Percentiles rank a stretch among this genome's conserved stretches.
Conservation (phyloP, 2,329 filamentous ascomycete species). For the Claviceps monticola region DNA sequence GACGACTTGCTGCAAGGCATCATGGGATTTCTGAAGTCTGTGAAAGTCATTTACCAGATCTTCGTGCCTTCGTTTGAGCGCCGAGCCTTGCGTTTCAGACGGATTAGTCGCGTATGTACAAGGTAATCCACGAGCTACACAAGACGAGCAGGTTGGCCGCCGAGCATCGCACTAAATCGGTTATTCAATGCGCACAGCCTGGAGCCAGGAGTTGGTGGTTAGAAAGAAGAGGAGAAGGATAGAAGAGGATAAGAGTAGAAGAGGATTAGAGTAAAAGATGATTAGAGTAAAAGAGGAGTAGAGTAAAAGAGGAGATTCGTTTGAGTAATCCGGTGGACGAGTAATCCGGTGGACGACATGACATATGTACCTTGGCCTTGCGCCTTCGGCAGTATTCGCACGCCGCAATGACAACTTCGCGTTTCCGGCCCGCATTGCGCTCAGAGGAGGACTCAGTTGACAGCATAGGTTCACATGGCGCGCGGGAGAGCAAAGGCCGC, state of each 20-base stretch:
- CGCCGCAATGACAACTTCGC: neutral
- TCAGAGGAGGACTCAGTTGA: neutral
- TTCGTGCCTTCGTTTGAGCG: slow-evolving; percentile 1
- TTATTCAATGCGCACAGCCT: neutral
- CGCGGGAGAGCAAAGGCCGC: neutral
- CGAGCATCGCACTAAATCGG: neutral
- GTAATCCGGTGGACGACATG: neutral
- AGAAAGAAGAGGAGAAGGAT: neutral
- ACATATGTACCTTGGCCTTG: neutral
- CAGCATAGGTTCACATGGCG: neutral
- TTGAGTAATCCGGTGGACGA: neutral
- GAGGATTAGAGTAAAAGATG: no score
- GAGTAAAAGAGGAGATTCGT: neutral
- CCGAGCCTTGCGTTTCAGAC: neutral
- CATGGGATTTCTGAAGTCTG: neutral
- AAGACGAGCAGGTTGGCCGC: neutral
- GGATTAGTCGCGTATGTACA: neutral
- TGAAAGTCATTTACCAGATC: neutral
- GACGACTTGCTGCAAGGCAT: neutral
- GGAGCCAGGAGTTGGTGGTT: neutral
- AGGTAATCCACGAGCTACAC: neutral
- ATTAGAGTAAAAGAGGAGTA: no score
- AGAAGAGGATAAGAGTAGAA: neutral
- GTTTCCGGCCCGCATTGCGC: neutral
- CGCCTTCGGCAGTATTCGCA: slow-evolving; percentile 1